Evolutionary conservation across 495 filamentous ascomycete species (phyloP).

Genomic region (Ramalina peruviana): DNA sequence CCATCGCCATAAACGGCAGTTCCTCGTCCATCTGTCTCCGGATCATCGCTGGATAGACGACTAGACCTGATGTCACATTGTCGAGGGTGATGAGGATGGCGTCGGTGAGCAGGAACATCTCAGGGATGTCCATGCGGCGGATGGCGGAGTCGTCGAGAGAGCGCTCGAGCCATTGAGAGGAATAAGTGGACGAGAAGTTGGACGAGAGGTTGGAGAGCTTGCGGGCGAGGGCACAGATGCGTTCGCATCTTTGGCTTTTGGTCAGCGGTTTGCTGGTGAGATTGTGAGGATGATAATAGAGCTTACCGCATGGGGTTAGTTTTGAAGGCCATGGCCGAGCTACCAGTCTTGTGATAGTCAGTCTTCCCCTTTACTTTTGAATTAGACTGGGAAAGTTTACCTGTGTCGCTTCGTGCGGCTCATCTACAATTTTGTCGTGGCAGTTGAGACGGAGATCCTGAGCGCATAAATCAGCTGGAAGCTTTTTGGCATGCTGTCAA

Average conservation of each 20-base stretch:
- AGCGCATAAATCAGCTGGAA: not conserved
- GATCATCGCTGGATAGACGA: constrained; percentile 77
- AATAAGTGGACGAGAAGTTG: constrained; percentile 62
- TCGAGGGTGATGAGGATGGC: constrained; percentile 66
- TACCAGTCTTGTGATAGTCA: constrained; percentile 27
- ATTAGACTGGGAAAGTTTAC: no score
- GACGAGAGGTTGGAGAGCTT: constrained; percentile 51
- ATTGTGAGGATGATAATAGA: not conserved
- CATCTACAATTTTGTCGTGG: no score
- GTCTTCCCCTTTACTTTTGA: no score
- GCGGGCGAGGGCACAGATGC: constrained; percentile 64
- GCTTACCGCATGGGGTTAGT: constrained; percentile 65
- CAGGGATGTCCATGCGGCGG: constrained; percentile 59
- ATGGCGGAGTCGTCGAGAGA: constrained; percentile 35
- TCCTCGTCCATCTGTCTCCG: constrained; percentile 54
- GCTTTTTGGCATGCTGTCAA: constrained; percentile 45
- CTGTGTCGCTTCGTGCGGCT: no score
- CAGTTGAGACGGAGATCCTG: no score
- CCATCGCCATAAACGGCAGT: constrained; percentile 83
- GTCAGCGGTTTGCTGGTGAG: not conserved
- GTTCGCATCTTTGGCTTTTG: constrained; percentile 38
- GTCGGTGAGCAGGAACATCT: constrained; percentile 72
- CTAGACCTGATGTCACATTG: constrained; percentile 70
- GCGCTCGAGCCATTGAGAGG: constrained; percentile 70
- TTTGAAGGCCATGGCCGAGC: constrained; percentile 66